Conservation (phyloP, 2,329 filamentous ascomycete species). For the Lanzia echinophila region DNA sequence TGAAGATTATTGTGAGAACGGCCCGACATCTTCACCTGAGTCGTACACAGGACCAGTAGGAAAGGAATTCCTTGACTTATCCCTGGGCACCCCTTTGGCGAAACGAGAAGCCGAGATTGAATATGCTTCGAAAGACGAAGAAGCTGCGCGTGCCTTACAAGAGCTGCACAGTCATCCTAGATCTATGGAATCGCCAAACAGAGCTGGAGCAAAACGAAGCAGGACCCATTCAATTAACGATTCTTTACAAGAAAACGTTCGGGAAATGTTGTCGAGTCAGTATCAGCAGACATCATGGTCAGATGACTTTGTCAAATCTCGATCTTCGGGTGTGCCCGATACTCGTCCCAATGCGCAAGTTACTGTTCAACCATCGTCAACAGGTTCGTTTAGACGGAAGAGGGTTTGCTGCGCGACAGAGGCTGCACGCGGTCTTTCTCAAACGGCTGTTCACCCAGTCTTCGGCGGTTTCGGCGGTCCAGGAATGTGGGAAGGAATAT, state of each 20-base stretch:
- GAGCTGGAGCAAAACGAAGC: conserved; percentile 49
- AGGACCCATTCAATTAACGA: conserved; percentile 52
- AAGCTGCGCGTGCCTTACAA: conserved; percentile 53
- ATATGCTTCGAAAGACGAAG: conserved; percentile 34
- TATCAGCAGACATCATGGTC: conserved; percentile 23
- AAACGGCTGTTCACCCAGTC: conserved; percentile 42
- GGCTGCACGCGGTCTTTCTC: conserved; percentile 42
- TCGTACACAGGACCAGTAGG: conserved; percentile 47
- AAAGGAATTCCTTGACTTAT: conserved; percentile 45
- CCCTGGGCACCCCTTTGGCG: conserved; percentile 41
- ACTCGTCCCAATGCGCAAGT: conserved; percentile 34
- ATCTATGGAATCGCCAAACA: conserved; percentile 33
- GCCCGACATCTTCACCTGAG: conserved; percentile 50
- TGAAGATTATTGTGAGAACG: conserved; percentile 47
- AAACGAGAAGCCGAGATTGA: conserved; percentile 43
- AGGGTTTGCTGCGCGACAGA: conserved; percentile 61
- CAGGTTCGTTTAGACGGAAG: conserved; percentile 45
- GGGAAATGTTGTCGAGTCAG: conserved; percentile 47
- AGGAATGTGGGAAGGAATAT: conserved; percentile 61
- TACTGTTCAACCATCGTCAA: conserved; percentile 38
- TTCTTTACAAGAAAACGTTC: conserved; percentile 60
- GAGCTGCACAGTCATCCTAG: conserved; percentile 51
- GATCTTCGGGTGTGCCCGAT: conserved; percentile 32
- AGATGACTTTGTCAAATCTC: conserved; percentile 25
- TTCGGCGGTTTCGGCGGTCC: conserved; percentile 47